Base-by-base conservation (phyloP, 345 rosid species). In the Linum usitatissimum region DNA sequence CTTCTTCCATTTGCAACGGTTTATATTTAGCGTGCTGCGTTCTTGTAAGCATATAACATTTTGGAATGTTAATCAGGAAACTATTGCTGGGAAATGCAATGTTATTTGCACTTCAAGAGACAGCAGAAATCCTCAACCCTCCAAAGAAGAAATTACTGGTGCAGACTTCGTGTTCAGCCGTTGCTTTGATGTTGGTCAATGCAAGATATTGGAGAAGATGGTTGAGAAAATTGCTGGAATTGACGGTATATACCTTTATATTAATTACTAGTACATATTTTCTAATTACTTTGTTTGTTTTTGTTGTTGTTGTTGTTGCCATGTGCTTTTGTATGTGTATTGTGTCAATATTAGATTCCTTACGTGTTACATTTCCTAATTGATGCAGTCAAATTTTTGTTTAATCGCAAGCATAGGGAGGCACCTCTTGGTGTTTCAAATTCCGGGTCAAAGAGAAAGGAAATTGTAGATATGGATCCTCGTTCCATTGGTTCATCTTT, bases 21-120 rank as follows among this genome's bases (percentile, higher is more conserved):
- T 6, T 15, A 7, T 45, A 40, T 45, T 12, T 10, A 45, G 13
- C 15, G 0, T 2, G 51, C 15, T 45, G 8, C 2, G 15, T 45
- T 45, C 14, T 10, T 45, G 17, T 45, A 45, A 14, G 13, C 7
- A 45, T 45, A 40, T 45, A 45, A 10, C 10, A 45, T 45, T 15
- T 7, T 45, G 14, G 51, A 45, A 45, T 45, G 57, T 71, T 3
- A 60, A 60, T 23, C 78, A 90, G 99, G 97, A 87, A 80, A 77
- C 87, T 60, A 83, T 93, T 69, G 79, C 82, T 66, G 97, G 99
- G 59, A 93, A 90, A 71, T 93, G 97, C 83, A 77, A 80, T 67
- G 90, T 90, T 55, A 59, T 87, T n/a, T 93, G 96, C 78, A 79
- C 68, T 64, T 84, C 97, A 62, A 86, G 80, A 68, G 96, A 93